Evolutionary conservation across 805 yeast genomes (phyloP).

Genomic region (Saccharomyces eubayanus): DNA sequence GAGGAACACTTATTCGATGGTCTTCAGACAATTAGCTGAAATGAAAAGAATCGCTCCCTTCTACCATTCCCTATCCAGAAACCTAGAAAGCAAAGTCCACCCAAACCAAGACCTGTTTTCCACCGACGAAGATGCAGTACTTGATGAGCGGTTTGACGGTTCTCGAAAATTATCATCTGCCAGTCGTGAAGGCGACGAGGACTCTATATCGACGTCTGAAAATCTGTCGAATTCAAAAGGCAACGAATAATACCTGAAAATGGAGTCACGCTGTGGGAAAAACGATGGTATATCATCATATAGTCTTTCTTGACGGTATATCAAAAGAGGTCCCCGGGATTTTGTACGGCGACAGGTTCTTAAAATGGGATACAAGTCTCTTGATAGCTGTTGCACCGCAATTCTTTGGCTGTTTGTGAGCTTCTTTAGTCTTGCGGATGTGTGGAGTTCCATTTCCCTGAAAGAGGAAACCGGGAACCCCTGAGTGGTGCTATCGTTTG

Average conservation of each 20-base stretch:
- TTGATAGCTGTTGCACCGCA: conserved; percentile 10
- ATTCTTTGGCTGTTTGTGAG: conserved; percentile 8
- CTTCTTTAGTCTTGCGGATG: conserved; percentile 5
- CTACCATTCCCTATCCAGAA: neutral
- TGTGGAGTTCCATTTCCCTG: conserved; percentile 1
- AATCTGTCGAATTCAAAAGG: neutral
- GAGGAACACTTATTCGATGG: neutral
- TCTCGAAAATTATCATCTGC: neutral
- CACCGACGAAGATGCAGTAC: neutral
- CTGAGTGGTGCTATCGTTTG: neutral
- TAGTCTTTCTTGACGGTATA: neutral
- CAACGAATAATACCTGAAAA: conserved; percentile 1
- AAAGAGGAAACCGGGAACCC: neutral
- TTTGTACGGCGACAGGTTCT: conserved; percentile 7
- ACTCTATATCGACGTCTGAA: neutral
- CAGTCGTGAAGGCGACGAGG: neutral
- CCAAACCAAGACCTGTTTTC: conserved; percentile 1
- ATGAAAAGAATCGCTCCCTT: neutral
- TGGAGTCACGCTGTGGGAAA: conserved; percentile 1
- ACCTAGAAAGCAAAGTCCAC: conserved; percentile 1
- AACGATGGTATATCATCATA: conserved; percentile 3
- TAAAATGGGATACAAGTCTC: conserved; percentile 13
- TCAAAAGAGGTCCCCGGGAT: neutral
- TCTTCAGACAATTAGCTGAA: neutral
- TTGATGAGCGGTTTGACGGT: neutral